Evolutionary conservation across 2,329 filamentous ascomycete species (phyloP), one percentile per base, ranked within the genome.

Genomic region (Catunica adiposa): DNA sequence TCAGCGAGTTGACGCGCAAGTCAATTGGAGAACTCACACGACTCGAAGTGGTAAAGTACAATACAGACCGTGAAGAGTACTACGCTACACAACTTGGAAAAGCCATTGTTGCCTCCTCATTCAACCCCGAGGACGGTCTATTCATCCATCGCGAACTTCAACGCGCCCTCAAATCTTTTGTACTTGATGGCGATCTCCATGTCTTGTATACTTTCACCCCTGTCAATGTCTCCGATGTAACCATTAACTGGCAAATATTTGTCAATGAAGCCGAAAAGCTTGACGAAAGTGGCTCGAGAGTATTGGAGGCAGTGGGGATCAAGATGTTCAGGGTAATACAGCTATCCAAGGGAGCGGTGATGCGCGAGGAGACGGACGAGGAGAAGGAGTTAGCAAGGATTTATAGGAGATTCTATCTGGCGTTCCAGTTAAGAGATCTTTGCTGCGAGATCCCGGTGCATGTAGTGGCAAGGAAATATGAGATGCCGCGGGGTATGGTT

Each of bases 171-270:
- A 72, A 76, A 59, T 82, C 82, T 1, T 89, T 89, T 62, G 85
- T 88, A 11, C 82, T 89, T 77, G 84, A 89, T 63, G 82, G 83
- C 3, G 85, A 89, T 60, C 82, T 89, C 80, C 85, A 89, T 62
- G 76, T 86, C 11, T 74, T 88, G 50, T 89, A 89, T 64, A 80
- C 79, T 38, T 88, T 89, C 60, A 88, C 85, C 0, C 85, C 85
- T 0, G 75, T 89, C 1, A 80, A 86, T 51, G 72, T 77, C 51
- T 38, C 54, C 2, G 48, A 56, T 37, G 68, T 73, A 2, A 69
- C 71, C 7, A 74, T 89, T 56, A 83, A 87, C 62, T 89, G 85
- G 85, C 76, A 77, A 54, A 75, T 81, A 0, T 88, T 86, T 61
- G 78, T 82, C 51, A 78, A 83, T 59, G 81, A 86, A 64, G 75